These are phyloP conservation scores for Colletotrichum graminicola DNA, from an alignment of 2,329 filamentous ascomycete genomes.

Conservation along the genomic window DNA sequence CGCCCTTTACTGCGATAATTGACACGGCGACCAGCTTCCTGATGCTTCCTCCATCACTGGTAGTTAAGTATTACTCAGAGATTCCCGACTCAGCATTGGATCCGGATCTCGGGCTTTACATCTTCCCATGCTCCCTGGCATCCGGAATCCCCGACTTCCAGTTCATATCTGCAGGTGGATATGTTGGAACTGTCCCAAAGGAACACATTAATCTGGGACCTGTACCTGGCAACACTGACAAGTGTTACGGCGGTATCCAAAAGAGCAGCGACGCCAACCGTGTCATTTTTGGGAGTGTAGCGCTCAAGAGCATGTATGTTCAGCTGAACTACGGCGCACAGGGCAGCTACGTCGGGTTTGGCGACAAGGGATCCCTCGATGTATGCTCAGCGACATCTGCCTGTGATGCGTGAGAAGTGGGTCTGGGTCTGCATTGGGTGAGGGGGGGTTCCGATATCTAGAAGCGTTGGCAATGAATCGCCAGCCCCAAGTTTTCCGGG, in stretches of 20 bases:
- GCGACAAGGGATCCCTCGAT: conserved; percentile 26
- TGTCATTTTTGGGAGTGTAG: conserved; percentile 81
- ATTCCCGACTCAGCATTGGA: conserved; percentile 66
- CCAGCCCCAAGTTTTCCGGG: background rate
- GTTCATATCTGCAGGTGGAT: conserved; percentile 64
- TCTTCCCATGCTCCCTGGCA: conserved; percentile 68
- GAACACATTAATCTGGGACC: conserved; percentile 67
- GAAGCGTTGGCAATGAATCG: background rate
- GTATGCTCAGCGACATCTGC: conserved; percentile 25
- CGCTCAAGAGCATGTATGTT: conserved; percentile 82
- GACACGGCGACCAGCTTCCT: conserved; percentile 79
- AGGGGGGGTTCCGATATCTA: background rate
- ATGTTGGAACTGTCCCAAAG: conserved; percentile 66
- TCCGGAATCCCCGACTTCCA: conserved; percentile 68
- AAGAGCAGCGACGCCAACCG: conserved; percentile 59
- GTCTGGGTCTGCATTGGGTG: background rate
- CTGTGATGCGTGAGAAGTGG: conserved; percentile 11
- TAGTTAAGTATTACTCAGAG: conserved; percentile 68
- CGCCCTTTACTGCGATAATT: conserved; percentile 65
- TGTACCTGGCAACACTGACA: conserved; percentile 60
- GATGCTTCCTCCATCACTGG: conserved; percentile 69
- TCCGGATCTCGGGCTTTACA: conserved; percentile 60
- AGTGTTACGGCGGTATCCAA: conserved; percentile 85
- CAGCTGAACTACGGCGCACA: conserved; percentile 31
- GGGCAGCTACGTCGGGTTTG: conserved; percentile 31